Base-by-base conservation (phyloP, 208 protist species). In the Novymonas esmeraldas region DNA sequence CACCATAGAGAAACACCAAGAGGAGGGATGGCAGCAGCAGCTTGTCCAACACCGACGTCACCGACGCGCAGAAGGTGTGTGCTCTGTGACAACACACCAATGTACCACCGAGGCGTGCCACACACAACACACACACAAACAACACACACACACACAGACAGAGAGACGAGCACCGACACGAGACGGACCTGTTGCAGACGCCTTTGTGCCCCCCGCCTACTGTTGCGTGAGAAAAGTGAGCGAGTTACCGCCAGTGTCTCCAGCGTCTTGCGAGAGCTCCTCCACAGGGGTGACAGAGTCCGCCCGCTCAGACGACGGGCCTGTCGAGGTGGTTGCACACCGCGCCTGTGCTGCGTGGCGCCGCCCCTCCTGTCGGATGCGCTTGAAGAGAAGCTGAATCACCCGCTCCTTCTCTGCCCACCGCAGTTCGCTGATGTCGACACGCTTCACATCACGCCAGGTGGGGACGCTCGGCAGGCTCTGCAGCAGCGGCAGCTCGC, bases 321-420 rank as follows among this genome's bases (percentile, higher is more conserved):
- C 39, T 3, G 6, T 14, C 42, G 58, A 0, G 0, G 3, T 7
- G 2, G 10, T 28, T n/a, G 42, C 52, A 6, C n/a, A 29, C 14
- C 26, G 36, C 26, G 42, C 13, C 49, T 48, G 24, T 13, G 10
- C 20, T 39, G 45, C 45, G 0, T 51, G 52, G 29, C 51, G 70
- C 14, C 50, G 72, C 14, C 61, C 57, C 56, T 85, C 74, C 16
- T 70, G 68, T 24, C 86, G 83, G 0, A 96, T 73, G 6, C 80
- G 78, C 64, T 91, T 87, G 52, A 96, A 95, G 2, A 97, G 83
- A 20, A 83, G 58, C 41, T 82, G 82, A 18, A 97, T 61, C 0
- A 97, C 91, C 0, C 92, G 85, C 76, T 97, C 94, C 80, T 96
- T 97, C 28, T 97, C 91, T 2, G 51, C 65, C 94, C 94, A 97